Base-by-base conservation (phyloP, 257 asterid genomes). In the Solanum virginianum region DNA sequence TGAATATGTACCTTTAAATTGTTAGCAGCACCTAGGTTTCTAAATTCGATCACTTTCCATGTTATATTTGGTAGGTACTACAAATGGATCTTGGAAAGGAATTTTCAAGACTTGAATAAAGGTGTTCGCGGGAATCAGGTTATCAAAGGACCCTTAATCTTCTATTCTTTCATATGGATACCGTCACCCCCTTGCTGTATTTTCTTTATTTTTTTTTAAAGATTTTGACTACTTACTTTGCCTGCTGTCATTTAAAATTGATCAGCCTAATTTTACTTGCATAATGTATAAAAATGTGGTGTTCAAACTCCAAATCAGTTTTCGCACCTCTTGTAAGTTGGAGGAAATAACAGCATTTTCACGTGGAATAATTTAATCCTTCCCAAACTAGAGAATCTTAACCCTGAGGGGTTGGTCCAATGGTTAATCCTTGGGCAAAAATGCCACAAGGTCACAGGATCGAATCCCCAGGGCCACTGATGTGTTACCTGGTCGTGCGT, bases 91-190 rank as follows among this genome's bases (percentile, higher is more conserved):
- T 88, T 97, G 94, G 99, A 97, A 80, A 97, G 99, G 60, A 97
- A 97, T 89, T 97, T 97, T 92, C 98, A 92, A 4, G 99, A 97
- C 89, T 90, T 97, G 91, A 97, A 97, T 86, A 97, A 97, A 91
- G 99, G 99, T 83, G 99, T 97, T 80, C 98, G 99, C 62, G 98
- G 98, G 88, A 97, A 97, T 91, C 99, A 95, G 99, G 99, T 97
- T 84, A 81, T 86, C 81, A 79, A 36, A 20, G 63, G 54, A 62
- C 39, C 12, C 49, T n/a, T 20, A 79, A 51, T 54, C 11, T 79
- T 54, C 49, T 53, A 54, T 26, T 51, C 83, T 47, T 79, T 79
- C 66, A 79, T 79, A 17, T 53, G 29, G 65, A 79, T 72, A 24
- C 13, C 15, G 18, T 1, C 65, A 79, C 47, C 26, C 54, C 49